Conservation (phyloP, 2,329 filamentous ascomycete genomes). For the Chrysosporium queenslandicum region DNA sequence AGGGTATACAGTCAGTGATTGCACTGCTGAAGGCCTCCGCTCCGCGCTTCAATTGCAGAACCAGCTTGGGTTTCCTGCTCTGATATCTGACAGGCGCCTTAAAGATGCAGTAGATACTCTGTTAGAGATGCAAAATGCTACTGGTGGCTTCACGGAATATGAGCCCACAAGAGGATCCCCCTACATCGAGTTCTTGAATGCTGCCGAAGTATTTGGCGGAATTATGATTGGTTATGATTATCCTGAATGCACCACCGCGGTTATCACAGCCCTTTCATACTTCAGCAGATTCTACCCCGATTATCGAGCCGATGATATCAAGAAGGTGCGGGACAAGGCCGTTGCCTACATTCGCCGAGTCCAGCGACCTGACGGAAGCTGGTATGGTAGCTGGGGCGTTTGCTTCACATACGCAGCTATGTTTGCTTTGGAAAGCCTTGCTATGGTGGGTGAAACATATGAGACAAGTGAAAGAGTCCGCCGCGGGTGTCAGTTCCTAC, state of each 20-base stretch:
- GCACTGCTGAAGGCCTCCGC: slow-evolving; percentile 83
- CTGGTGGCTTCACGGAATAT: slow-evolving; percentile 82
- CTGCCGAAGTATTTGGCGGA: slow-evolving; percentile 86
- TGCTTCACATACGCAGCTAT: slow-evolving; percentile 96
- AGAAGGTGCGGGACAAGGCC: slow-evolving; percentile 59
- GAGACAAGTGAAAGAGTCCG: slow-evolving; percentile 59
- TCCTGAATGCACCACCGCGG: slow-evolving; percentile 92
- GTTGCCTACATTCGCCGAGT: slow-evolving; percentile 72
- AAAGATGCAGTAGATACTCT: slow-evolving; percentile 85
- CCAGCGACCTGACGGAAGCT: slow-evolving; percentile 74
- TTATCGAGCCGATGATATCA: slow-evolving; percentile 68
- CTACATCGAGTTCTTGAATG: slow-evolving; percentile 76
- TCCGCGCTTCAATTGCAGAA: slow-evolving; percentile 75
- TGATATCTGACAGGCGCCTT: slow-evolving; percentile 67
- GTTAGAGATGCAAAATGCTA: slow-evolving; percentile 78
- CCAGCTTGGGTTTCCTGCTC: slow-evolving; percentile 59
- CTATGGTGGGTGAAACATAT: slow-evolving; percentile 72
- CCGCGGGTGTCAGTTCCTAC: slow-evolving; percentile 72
- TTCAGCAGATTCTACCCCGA: slow-evolving; percentile 73
- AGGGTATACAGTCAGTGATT: slow-evolving; percentile 92
- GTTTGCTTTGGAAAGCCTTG: slow-evolving; percentile 86
- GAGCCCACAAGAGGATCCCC: slow-evolving; percentile 71
- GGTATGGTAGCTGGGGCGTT: slow-evolving; percentile 97
- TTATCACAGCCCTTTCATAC: slow-evolving; percentile 73
- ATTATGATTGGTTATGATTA: slow-evolving; percentile 99